Evolutionary conservation across 305 asterid species (phyloP).

Genomic region (Fraxinus velutina): DNA sequence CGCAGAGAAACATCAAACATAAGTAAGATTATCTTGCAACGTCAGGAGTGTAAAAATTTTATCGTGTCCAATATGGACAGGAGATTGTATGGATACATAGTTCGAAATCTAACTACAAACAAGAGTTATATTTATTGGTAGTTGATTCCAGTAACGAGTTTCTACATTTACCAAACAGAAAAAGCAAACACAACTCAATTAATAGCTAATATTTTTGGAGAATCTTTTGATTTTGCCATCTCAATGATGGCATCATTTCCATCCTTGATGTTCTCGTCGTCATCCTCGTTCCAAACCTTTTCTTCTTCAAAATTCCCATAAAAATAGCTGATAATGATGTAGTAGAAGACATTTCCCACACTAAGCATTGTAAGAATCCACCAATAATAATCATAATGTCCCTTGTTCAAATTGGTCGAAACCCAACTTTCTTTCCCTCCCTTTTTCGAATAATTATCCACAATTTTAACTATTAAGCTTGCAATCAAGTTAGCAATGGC

Average conservation of each 20-base stretch:
- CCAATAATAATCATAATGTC: slow-evolving; percentile 71
- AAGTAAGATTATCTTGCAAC: too few species aligned
- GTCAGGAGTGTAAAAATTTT: too few species aligned
- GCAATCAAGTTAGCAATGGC: slow-evolving; percentile 55
- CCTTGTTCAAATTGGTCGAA: slow-evolving; percentile 52
- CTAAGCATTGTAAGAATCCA: slow-evolving; percentile 52
- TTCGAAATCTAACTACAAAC: not conserved
- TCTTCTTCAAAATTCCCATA: slow-evolving; percentile 26
- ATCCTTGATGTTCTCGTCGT: not conserved
- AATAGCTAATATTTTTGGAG: not conserved
- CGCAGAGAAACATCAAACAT: too few species aligned
- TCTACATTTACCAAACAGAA: not conserved
- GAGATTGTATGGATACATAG: not conserved
- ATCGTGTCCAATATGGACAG: too few species aligned
- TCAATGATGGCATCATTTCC: slow-evolving; percentile 17
- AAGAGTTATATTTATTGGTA: not conserved
- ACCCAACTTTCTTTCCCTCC: slow-evolving; percentile 62
- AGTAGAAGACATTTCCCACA: slow-evolving; percentile 45
- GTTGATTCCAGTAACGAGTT: not conserved
- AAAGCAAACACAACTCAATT: not conserved
- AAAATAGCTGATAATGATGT: slow-evolving; percentile 31
- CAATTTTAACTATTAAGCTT: slow-evolving; percentile 40
- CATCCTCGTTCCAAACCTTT: not conserved
- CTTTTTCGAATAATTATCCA: slow-evolving; percentile 30
- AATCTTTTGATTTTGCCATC: slow-evolving; percentile 16